phyloP scores from a whole-genome alignment of 73 alveolate genomes.

The Paramecium sexaurelia region DNA sequence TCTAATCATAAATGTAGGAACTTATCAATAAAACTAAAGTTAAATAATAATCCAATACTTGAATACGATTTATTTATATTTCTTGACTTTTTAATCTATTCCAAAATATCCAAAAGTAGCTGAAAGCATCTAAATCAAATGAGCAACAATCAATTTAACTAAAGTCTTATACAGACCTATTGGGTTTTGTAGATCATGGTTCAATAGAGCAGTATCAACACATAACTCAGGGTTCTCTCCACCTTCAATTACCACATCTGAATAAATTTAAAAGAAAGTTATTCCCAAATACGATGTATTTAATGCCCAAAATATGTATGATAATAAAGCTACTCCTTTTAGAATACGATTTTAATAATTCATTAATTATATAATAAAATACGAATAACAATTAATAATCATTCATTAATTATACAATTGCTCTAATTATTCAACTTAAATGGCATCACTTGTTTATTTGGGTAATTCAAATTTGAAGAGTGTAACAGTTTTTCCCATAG shows the following conservation, averaged over 20 bases:
- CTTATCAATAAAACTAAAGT: background rate
- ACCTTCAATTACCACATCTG: conserved; percentile 50
- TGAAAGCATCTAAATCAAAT: conserved; percentile 30
- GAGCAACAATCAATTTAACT: conserved; percentile 23
- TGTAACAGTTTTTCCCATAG: background rate
- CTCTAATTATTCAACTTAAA: conserved; percentile 2
- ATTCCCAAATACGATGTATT: conserved; percentile 52
- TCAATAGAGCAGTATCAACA: background rate
- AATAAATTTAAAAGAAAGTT: conserved; percentile 42
- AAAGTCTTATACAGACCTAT: background rate
- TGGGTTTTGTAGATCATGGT: conserved; percentile 1
- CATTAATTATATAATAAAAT: background rate
- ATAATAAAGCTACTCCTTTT: too few relatives aligned
- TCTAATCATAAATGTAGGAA: background rate
- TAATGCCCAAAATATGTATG: conserved; percentile 55
- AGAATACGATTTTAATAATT: background rate
- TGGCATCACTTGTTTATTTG: background rate
- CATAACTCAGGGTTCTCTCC: conserved; percentile 24
- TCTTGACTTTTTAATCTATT: conserved; percentile 29
- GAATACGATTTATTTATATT: conserved; percentile 31
- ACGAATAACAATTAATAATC: background rate
- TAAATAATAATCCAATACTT: background rate
- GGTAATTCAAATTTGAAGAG: background rate
- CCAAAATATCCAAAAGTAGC: conserved; percentile 43
- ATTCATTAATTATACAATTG: background rate